phyloP scores from a whole-genome alignment of 2,329 filamentous ascomycete species.

The Penicillium sp. region DNA sequence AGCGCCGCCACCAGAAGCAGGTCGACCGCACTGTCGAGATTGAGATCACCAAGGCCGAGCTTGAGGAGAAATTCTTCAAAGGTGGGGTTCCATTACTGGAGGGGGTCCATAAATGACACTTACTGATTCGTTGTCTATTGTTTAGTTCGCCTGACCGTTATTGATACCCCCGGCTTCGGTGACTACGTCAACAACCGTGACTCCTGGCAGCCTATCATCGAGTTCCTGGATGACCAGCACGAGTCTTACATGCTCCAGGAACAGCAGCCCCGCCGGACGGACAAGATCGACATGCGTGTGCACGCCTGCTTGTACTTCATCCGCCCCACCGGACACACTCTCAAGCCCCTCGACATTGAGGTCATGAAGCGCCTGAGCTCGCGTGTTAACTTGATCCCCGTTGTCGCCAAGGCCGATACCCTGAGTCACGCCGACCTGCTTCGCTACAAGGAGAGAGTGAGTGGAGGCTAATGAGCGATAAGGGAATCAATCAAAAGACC shows the following conservation, averaged over 20 bases:
- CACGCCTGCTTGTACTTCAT: constrained; percentile 99
- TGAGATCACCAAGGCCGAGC: constrained; percentile 98
- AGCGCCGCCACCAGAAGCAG: constrained; percentile 98
- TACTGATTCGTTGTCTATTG: constrained; percentile 3
- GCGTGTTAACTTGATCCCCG: constrained; percentile 96
- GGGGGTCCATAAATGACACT: not conserved
- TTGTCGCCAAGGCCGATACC: constrained; percentile 98
- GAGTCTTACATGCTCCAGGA: constrained; percentile 99
- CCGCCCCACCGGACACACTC: constrained; percentile 93
- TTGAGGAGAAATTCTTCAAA: constrained; percentile 99
- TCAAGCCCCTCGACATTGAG: constrained; percentile 98
- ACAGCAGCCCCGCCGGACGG: constrained; percentile 94
- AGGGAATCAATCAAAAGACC: not conserved
- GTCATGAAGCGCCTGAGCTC: constrained; percentile 99
- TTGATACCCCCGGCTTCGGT: constrained; percentile 97
- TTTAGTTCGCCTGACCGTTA: constrained; percentile 92
- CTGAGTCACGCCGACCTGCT: constrained; percentile 87
- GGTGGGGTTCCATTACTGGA: constrained; percentile 52
- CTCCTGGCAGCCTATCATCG: constrained; percentile 99
- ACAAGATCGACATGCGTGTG: constrained; percentile 99
- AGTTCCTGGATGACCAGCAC: constrained; percentile 99
- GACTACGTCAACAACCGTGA: constrained; percentile 99
- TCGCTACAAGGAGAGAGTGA: constrained; percentile 92
- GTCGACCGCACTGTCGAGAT: constrained; percentile 99
- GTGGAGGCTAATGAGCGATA: constrained; percentile 26